Percentiles rank a stretch among this genome's conserved stretches.
Evolutionary conservation across 148 eudicot species (phyloP).

Genomic region (Salicornia ramosissima): DNA sequence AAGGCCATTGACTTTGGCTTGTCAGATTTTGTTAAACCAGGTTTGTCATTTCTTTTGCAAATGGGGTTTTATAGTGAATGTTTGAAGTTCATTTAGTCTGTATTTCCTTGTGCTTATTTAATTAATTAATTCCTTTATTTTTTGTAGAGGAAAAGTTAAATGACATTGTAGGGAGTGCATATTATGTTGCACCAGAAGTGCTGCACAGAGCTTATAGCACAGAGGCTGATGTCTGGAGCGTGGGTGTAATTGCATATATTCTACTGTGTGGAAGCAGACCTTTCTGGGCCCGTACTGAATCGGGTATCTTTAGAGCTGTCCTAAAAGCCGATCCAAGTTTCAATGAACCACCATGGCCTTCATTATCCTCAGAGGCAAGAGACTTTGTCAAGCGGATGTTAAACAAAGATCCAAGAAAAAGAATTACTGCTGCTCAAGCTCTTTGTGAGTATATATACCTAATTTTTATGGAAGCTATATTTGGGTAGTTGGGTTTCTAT

Average conservation of each 20-base stretch:
- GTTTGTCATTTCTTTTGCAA: conserved; percentile 38
- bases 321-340: conserved; percentile 91
- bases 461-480: conserved; percentile 11
- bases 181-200: conserved; percentile 98
- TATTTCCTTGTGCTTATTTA: background rate
- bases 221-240: conserved; percentile 97
- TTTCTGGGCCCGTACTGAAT: conserved; percentile 97
- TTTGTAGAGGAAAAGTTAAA: conserved; percentile 79
- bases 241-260: conserved; percentile 92
- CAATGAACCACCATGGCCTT: conserved; percentile 91
- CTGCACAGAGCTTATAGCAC: conserved; percentile 86
- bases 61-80: background rate
- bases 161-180: conserved; percentile 98
- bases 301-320: conserved; percentile 86
- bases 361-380: conserved; percentile 71
- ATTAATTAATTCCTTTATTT: too few relatives aligned
- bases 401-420: conserved; percentile 91
- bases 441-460: conserved; percentile 47
- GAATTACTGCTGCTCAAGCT: conserved; percentile 93
- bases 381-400: conserved; percentile 82
- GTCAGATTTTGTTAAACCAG: conserved; percentile 97
- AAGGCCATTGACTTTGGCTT: conserved; percentile 98
- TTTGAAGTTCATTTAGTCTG: background rate
- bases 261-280: conserved; percentile 94
- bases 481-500: background rate